A percentile compares a stretch with the other conserved stretches of the same genome.
phyloP scores from a whole-genome alignment of 1,139 yeast genomes.

The Nakaseomyces bracarensis region DNA sequence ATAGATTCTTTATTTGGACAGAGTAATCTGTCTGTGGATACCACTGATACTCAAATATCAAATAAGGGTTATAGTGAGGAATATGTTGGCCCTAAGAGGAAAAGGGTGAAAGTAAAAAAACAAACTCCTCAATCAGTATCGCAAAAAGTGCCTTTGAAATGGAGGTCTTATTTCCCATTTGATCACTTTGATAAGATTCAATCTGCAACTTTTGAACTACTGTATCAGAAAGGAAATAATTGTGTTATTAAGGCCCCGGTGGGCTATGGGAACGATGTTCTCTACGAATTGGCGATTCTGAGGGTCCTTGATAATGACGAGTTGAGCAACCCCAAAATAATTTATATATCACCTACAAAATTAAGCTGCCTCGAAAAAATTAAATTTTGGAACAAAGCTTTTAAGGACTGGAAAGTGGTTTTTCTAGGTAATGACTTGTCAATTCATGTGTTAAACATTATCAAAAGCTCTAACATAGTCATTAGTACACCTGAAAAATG shows the following conservation, averaged over 20 bases:
- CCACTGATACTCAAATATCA: conserved; percentile 14
- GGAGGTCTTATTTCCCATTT: conserved; percentile 32
- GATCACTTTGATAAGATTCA: conserved; percentile 43
- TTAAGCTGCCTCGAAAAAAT: conserved; percentile 42
- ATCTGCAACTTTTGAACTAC: conserved; percentile 35
- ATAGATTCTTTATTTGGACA: neutral
- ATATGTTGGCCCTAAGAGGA: neutral
- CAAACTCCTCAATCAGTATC: neutral
- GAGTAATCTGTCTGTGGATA: conserved; percentile 10
- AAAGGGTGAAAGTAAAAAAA: conserved; percentile 7
- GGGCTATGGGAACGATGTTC: conserved; percentile 50
- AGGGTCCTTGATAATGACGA: conserved; percentile 26
- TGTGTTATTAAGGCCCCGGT: conserved; percentile 48
- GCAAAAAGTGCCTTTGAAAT: neutral
- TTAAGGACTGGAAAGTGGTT: conserved; percentile 38
- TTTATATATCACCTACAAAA: conserved; percentile 50
- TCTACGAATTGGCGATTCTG: conserved; percentile 47
- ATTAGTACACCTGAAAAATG: conserved; percentile 53
- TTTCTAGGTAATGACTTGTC: conserved; percentile 43
- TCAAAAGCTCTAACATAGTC: conserved; percentile 39
- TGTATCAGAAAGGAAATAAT: conserved; percentile 36
- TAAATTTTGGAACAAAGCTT: conserved; percentile 39
- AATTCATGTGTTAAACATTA: conserved; percentile 29
- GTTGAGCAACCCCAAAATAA: conserved; percentile 31
- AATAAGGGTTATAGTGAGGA: neutral